Base-by-base conservation (phyloP, 2,329 filamentous ascomycete genomes). In the Hypoxylon sp. region DNA sequence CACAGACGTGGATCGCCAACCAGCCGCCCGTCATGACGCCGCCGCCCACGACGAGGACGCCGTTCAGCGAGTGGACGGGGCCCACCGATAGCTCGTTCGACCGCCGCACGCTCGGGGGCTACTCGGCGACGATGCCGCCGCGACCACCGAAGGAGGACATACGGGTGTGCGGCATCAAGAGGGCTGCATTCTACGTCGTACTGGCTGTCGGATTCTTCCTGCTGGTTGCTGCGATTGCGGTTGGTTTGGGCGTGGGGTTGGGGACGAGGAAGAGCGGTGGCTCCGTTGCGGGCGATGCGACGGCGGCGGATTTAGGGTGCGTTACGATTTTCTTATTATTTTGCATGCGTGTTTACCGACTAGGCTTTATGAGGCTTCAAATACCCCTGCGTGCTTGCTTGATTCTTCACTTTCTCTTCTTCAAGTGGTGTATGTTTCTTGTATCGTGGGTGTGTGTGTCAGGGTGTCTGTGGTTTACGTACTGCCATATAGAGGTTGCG, bases 191-290 rank as follows among this genome's bases (percentile, higher is more conserved):
- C 44, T 75, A 72, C 69, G 54, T 74, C 6, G 55, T 75, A 4
- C 20, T 78, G 17, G 76, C 71, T 5, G 48, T 77, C 3, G 71
- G 63, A 0, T 32, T 73, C 0, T 74, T 76, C 22, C 32, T 75
- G 11, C 43, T 75, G 1, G 72, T 78, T 5, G 62, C 73, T 24
- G 76, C 69, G 6, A 58, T 77, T 5, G 75, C 75, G 2, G 60
- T 73, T 0, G 76, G 76, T 0, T 63, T 78, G 1, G 77, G 76
- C 0, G 69, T 78, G 3, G 76, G 76, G 1, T 55, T 78, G n/a
- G 72, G 71, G 13, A 56, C 71, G 39, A 64, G 60, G 30, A 65
- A 43, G 32, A 53, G 20, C 26, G 50, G 20, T 22, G n/a, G 41
- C 13, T 20, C 26, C 32, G 34, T 32, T 5, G 43, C 43, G 7